Percentiles rank a stretch among this genome's conserved stretches.
Conservation (phyloP, 2,329 filamentous ascomycete species). For the Monosporascus cannonballus region DNA sequence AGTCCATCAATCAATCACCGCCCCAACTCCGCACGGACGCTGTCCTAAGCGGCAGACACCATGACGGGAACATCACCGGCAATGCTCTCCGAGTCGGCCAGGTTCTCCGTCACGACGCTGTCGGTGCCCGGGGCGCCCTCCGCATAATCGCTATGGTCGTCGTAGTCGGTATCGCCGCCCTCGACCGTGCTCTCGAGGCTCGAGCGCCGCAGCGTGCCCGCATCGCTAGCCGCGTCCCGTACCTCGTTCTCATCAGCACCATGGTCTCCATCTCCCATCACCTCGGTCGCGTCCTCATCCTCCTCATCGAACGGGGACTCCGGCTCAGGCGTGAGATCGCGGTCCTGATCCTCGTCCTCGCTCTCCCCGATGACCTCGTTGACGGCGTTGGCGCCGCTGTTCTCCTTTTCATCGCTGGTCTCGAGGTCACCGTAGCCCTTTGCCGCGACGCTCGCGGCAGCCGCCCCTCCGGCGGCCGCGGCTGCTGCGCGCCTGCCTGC, state of each 20-base stretch:
- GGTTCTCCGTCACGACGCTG: conserved; percentile 22
- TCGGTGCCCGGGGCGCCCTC: conserved; percentile 32
- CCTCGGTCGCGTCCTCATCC: conserved; percentile 19
- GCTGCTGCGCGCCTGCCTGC: conserved; percentile 26
- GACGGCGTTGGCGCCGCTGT: conserved; percentile 28
- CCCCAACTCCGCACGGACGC: conserved; percentile 1
- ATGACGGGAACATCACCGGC: conserved; percentile 29
- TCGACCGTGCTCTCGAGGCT: conserved; percentile 43
- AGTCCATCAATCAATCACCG: background rate
- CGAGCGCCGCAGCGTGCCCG: conserved; percentile 41
- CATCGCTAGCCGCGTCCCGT: conserved; percentile 40
- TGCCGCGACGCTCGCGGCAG: conserved; percentile 14
- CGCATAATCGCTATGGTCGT: conserved; percentile 42
- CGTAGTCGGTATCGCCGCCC: conserved; percentile 31
- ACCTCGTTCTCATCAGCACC: conserved; percentile 10
- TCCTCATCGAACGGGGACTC: conserved; percentile 17
- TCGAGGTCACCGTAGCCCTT: conserved; percentile 51
- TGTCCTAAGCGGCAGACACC: conserved; percentile 24
- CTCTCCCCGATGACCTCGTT: conserved; percentile 22
- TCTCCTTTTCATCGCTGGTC: conserved; percentile 48
- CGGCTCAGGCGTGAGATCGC: conserved; percentile 2
- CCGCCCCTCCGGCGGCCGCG: background rate
- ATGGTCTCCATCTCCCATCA: conserved; percentile 4
- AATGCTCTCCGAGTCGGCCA: conserved; percentile 24
- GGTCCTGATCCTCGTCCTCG: conserved; percentile 16